Base-by-base conservation (phyloP, 495 filamentous ascomycete species). In the Lichenothelia convexa region DNA sequence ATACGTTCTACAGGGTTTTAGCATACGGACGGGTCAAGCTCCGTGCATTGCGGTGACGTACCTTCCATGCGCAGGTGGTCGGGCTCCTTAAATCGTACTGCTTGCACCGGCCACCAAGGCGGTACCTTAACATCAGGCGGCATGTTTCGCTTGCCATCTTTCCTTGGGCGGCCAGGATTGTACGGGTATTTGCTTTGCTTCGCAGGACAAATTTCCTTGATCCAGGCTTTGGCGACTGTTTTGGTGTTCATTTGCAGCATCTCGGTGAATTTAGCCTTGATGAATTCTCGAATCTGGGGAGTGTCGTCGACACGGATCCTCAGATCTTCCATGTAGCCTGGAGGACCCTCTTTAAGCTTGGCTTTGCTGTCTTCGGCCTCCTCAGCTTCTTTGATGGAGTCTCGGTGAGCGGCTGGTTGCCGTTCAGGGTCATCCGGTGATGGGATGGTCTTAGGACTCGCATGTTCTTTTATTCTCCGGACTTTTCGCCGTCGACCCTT, bases 141-240 rank as follows among this genome's bases (percentile, higher is more conserved):
- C 18, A 12, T 17, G 17, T 36, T 30, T 4, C 26, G 21, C 8
- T 30, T 29, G 7, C 17, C 29, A n/a, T 32, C n/a, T n/a, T n/a
- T n/a, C n/a, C n/a, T n/a, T n/a, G n/a, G n/a, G n/a, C n/a, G n/a
- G n/a, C n/a, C n/a, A 65, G 32, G 21, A 18, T 78, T 85, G 53
- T 93, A 94, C 0, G 86, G 86, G 44, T 80, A 73, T 30, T 67
- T 75, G 0, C 75, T 73, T 50, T 92, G 83, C 53, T 94, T 94
- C 42, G 80, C 81, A 0, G 85, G 80, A 34, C 84, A 79, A 2
- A 92, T 75, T 12, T 73, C 64, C 47, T 80, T 85, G 45, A 93
- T 76, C 57, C 83, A 86, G 3, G 68, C 75, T 52, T 87, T 91
- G 6, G 70, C 70, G 21, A 91, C 70, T 13, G 69, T 56, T 45